These are phyloP conservation scores for Cryptosporidium andersoni DNA, from an alignment of 169 alveolate genomes.

Conservation along the genomic window DNA sequence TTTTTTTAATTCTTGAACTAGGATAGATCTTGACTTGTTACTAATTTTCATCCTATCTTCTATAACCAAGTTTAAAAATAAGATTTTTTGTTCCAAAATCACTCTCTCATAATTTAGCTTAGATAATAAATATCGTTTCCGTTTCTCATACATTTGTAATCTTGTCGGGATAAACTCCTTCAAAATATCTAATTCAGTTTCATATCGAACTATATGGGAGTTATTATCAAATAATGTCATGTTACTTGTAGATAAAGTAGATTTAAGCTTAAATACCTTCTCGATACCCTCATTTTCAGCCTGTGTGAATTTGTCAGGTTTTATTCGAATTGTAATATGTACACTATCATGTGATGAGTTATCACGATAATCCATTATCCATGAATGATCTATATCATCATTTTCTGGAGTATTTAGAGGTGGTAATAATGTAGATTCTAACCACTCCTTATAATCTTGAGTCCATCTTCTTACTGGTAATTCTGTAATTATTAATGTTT, in stretches of 20 bases:
- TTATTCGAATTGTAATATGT: conserved; percentile 84
- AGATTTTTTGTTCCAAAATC: conserved; percentile 84
- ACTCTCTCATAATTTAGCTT: conserved; percentile 85
- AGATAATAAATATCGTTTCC: conserved; percentile 86
- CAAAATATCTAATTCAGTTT: conserved; percentile 89
- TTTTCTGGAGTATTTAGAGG: conserved; percentile 26
- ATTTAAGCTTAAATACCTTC: conserved; percentile 90
- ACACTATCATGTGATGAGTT: conserved; percentile 86
- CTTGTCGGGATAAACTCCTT: conserved; percentile 92
- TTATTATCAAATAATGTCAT: conserved; percentile 93
- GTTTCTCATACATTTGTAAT: conserved; percentile 86
- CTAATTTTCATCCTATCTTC: conserved; percentile 83
- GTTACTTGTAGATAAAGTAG: conserved; percentile 88
- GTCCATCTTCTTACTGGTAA: conserved; percentile 98
- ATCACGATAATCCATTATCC: conserved; percentile 83
- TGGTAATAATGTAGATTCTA: conserved; percentile 81
- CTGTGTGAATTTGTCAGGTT: conserved; percentile 75
- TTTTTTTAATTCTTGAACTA: conserved; percentile 82
- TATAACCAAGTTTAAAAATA: conserved; percentile 88
- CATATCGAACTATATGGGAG: conserved; percentile 89
- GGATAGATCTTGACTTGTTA: conserved; percentile 79
- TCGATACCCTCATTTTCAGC: conserved; percentile 86
- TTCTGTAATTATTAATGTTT: conserved; percentile 89
- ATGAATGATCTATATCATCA: conserved; percentile 70
- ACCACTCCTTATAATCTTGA: conserved; percentile 93